These are phyloP conservation scores for Albizia julibrissin DNA, from an alignment of 306 rosid genomes.

Conservation along the genomic window DNA sequence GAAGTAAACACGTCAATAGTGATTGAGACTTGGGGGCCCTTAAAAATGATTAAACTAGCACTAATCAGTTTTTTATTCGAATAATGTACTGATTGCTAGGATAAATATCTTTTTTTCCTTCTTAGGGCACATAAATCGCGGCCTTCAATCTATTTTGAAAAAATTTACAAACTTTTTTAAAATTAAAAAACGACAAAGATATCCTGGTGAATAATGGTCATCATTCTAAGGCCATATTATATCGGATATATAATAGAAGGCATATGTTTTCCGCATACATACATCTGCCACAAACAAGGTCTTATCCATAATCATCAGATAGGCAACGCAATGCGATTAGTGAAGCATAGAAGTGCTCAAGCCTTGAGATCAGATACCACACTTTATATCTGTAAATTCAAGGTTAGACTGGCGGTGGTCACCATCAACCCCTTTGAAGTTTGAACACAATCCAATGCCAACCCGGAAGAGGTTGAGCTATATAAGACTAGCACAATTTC, in stretches of 20 bases:
- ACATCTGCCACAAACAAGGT: neutral
- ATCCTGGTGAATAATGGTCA: neutral
- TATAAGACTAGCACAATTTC: neutral
- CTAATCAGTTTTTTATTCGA: neutral
- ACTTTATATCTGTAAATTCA: neutral
- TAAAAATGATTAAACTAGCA: neutral
- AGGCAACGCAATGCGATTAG: neutral
- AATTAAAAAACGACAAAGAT: neutral
- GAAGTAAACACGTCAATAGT: neutral
- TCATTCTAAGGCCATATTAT: neutral
- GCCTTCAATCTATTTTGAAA: neutral
- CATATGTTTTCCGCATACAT: neutral
- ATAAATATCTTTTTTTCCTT: neutral
- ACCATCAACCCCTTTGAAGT: neutral
- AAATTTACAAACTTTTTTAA: neutral
- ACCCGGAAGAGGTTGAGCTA: neutral
- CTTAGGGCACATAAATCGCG: neutral
- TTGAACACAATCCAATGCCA: neutral
- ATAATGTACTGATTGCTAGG: neutral
- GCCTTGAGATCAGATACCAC: neutral
- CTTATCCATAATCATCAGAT: neutral
- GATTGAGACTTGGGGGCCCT: neutral
- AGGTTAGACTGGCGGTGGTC: neutral
- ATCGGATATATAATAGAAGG: neutral
- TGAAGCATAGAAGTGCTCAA: neutral